phyloP scores from a whole-genome alignment of 176 grass and related monocot genomes.

The Carex kokanica region DNA sequence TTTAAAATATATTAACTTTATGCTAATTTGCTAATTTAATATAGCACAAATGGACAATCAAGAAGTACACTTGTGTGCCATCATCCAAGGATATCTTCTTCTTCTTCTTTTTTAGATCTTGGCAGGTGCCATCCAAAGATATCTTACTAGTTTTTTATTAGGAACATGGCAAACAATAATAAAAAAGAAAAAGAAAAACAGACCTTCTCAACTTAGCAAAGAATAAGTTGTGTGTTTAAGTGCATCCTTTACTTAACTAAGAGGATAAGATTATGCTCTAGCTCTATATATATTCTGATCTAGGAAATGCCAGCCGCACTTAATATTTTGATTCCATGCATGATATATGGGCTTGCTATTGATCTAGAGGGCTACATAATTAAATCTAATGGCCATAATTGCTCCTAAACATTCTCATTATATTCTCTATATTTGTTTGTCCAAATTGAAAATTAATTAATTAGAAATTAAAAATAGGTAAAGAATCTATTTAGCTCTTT shows the following conservation, averaged over 20 bases:
- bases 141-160: neutral
- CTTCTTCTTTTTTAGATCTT: no score
- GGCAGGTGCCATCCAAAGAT: no score
- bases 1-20: neutral
- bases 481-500: neutral
- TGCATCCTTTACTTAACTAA: neutral
- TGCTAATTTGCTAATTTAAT: slow-evolving; percentile 9
- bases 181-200: no score
- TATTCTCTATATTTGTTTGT: neutral
- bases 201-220: neutral
- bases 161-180: neutral
- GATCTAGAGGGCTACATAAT: neutral
- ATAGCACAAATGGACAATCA: neutral
- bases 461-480: no score
- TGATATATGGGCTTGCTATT: neutral
- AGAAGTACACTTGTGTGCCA: neutral
- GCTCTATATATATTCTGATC: neutral
- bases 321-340: neutral
- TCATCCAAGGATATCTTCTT: neutral
- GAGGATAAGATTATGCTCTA: neutral
- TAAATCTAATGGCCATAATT: neutral
- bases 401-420: neutral
- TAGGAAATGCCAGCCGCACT: neutral
- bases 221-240: neutral
- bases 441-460: neutral